Percentiles rank a stretch among this genome's conserved stretches.
Evolutionary conservation across 805 yeast genomes (phyloP).

Genomic region (Metschnikowia cerradonensis): DNA sequence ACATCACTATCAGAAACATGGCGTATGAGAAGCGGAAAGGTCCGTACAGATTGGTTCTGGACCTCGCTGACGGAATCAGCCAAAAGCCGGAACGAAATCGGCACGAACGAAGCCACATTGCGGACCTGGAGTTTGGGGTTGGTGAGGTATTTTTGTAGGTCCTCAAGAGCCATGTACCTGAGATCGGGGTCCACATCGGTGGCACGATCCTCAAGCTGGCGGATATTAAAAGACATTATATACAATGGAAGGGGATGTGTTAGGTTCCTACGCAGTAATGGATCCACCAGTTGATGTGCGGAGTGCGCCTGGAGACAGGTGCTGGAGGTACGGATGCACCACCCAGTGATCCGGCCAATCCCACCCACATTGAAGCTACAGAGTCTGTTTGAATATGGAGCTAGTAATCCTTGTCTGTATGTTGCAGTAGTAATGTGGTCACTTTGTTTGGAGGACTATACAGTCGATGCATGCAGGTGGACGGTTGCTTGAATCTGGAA

Average conservation of each 20-base stretch:
- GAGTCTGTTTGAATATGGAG: too few species aligned
- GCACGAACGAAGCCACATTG: slow-evolving; percentile 31
- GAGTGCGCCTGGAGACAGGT: not conserved
- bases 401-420: too few species aligned
- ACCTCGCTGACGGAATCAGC: slow-evolving; percentile 68
- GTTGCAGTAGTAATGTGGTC: not conserved
- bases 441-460: not conserved
- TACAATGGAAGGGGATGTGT: not conserved
- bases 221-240: slow-evolving; percentile 23
- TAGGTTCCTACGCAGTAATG: not conserved
- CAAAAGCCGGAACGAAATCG: slow-evolving; percentile 41
- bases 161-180: slow-evolving; percentile 81
- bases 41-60: slow-evolving; percentile 66
- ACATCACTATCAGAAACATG: slow-evolving; percentile 29
- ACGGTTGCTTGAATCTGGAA: not conserved
- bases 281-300: not conserved
- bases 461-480: not conserved
- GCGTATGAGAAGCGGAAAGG: slow-evolving; percentile 46
- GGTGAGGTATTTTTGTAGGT: slow-evolving; percentile 39
- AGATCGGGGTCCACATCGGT: slow-evolving; percentile 74
- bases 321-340: slow-evolving; percentile 1
- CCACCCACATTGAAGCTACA: not conserved
- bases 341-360: not conserved
- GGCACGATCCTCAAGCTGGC: slow-evolving; percentile 40
- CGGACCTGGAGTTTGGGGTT: slow-evolving; percentile 23